Base-by-base conservation (phyloP, 2,329 filamentous ascomycete species). In the Tolypocladium tundrense region DNA sequence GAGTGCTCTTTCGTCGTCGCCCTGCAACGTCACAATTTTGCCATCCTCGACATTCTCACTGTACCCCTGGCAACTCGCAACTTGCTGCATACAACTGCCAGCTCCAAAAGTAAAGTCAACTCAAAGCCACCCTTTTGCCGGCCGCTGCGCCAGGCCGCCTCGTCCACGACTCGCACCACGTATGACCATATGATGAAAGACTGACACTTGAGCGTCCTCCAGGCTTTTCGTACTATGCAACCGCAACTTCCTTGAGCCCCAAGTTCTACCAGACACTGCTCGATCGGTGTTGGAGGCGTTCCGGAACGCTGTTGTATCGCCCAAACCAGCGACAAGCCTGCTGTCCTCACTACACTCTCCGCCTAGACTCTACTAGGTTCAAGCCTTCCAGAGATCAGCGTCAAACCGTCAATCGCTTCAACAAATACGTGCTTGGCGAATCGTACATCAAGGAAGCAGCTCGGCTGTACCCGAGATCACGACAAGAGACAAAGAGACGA, bases 331-430 rank as follows among this genome's bases (percentile, higher is more conserved):
- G 81, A 59, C 79, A 85, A 58, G 89, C 91, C 61, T 99, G 94
- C 68, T 99, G 94, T 71, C 91, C 92, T 51, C 91, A 97, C 68
- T 97, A 93, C 70, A 91, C 88, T 1, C 86, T 94, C 57, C 84
- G 88, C 53, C 77, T 92, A 24, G 87, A 90, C 65, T 83, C 84
- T 31, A 70, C 76, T 53, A 74, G 78, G 43, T 89, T 88, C 72
- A 85, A 82, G 63, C 77, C 88, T 7, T 80, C 83, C 35, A 85
- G 83, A 69, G 86, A 90, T 65, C 90, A 94, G 66, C 79, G 90
- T 42, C 87, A 91, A 68, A 79, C 87, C 1, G 71, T 91, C 63
- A 91, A 93, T 70, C 82, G 87, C 50, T 93, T 92, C 79, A 89
- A 90, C 68, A 83, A 77, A 61, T 82, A 82, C 70, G 78, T 93